Evolutionary conservation across 73 alveolate genomes (phyloP).

Genomic region (Stentor roeselii): DNA sequence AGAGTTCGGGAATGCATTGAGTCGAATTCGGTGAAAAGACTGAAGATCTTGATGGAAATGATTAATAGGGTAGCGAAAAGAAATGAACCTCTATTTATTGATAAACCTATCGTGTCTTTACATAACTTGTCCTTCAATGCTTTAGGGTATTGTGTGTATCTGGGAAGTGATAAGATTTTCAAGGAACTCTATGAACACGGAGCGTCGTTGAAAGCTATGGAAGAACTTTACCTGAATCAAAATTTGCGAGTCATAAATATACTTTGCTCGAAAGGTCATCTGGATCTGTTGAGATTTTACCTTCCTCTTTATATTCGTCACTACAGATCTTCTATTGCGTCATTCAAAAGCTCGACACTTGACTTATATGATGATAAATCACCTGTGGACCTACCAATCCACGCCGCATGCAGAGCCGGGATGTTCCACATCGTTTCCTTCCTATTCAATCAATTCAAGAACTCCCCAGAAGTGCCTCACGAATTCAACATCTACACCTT

Average conservation of each 20-base stretch:
- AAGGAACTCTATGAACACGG: no score
- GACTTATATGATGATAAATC: background rate
- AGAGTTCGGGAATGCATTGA: no score
- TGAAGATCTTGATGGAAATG: no score
- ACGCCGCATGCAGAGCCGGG: background rate
- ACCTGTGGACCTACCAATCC: slow-evolving; percentile 9
- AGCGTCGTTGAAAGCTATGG: background rate
- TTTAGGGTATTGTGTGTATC: background rate
- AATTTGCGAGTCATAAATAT: background rate
- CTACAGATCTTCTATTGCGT: background rate
- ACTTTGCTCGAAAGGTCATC: slow-evolving; percentile 23
- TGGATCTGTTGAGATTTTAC: slow-evolving; percentile 23
- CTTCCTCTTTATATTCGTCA: background rate
- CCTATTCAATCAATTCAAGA: background rate
- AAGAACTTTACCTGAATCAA: background rate
- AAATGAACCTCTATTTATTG: no score
- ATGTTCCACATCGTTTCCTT: background rate
- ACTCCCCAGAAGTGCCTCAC: background rate
- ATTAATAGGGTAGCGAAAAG: no score
- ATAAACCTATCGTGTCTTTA: background rate
- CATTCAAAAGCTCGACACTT: background rate
- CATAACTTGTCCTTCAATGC: background rate
- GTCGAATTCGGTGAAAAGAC: no score
- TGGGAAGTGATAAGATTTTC: background rate
- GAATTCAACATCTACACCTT: background rate